Base-by-base conservation (phyloP, 2,329 filamentous ascomycete genomes). In the Biscogniauxia mediterranea region DNA sequence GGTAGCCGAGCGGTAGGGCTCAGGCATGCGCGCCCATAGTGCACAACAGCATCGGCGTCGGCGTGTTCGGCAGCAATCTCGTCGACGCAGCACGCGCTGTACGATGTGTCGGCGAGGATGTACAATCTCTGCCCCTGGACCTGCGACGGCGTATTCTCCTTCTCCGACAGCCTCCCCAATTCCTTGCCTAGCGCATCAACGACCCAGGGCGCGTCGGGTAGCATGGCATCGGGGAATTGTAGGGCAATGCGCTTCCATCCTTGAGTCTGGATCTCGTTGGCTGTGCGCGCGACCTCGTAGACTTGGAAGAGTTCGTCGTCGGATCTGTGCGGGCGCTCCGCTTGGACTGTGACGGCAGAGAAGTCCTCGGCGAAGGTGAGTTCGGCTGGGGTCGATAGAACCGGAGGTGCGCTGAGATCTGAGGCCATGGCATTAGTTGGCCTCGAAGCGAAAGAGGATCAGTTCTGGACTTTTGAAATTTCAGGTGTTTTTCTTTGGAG, bases 161-260 rank as follows among this genome's bases (percentile, higher is more conserved):
- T 21, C n/a, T 52, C 42, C 49, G 61, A 13, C 55, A 70, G 49
- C 38, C 63, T 64, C 3, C 62, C 70, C 32, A 80, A 69, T 55
- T 77, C 77, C 9, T 61, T 57, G 15, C 65, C 66, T 64, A 96
- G 76, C 0, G 86, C 79, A 58, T 89, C 86, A 60, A 89, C 92
- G 0, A 97, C 91, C 60, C 89, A 83, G 5, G 92, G 89, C 8
- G 91, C 92, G 81, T 99, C 93, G 0, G 85, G 81, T 0, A 99
- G 84, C 92, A 98, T 96, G 26, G 89, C 83, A 77, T 99, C 95
- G 0, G 95, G 94, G 69, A 99, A 98, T 73, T 99, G 95, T n/a
- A 99, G 79, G 0, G 93, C 95, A 32, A 99, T 85, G 56, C 90
- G 85, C 64, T 79, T 84, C 85, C 92, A 96, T 74, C 82, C 82